Evolutionary conservation across 2,329 filamentous ascomycete species (phyloP).

Genomic region (Aspergillus pseudoviridinutans): DNA sequence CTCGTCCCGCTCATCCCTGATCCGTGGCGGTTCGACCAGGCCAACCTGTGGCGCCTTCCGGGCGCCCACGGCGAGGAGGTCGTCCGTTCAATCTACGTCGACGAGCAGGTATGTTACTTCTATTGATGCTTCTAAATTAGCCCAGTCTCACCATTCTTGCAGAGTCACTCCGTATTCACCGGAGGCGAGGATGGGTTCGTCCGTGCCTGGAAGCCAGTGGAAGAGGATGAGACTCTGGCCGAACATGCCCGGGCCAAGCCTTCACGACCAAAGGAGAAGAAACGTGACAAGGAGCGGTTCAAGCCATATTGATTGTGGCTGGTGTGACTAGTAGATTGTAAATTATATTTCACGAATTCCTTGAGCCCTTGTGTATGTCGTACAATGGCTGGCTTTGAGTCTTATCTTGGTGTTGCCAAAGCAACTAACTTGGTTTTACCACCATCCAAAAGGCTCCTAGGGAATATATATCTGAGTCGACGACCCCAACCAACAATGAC

Average conservation of each 20-base stretch:
- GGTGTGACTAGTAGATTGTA: neutral
- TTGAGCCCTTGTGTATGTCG: neutral
- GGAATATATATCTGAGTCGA: conserved; percentile 9
- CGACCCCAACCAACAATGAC: neutral
- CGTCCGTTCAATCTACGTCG: conserved; percentile 44
- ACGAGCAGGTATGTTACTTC: conserved; percentile 36
- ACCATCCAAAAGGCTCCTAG: neutral
- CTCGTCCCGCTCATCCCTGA: conserved; percentile 36
- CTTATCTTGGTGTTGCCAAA: too few relatives aligned
- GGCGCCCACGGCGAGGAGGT: conserved; percentile 48
- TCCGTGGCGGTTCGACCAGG: conserved; percentile 39
- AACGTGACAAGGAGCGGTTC: conserved; percentile 34
- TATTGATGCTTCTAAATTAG: neutral
- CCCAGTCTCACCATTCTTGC: conserved; percentile 6
- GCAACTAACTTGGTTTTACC: too few relatives aligned
- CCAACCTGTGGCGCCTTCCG: conserved; percentile 40
- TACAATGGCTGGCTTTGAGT: neutral
- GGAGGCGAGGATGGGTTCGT: conserved; percentile 44
- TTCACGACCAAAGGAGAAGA: conserved; percentile 30
- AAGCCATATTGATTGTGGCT: conserved; percentile 32
- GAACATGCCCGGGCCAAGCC: conserved; percentile 19
- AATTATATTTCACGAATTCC: neutral
- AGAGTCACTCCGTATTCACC: conserved; percentile 42
- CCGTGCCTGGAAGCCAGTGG: conserved; percentile 35
- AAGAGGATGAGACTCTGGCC: conserved; percentile 12